Evolutionary conservation across 768 basidiomycete species (phyloP), one percentile per base, ranked within the genome.

Genomic region (Holtermannia corniformis): DNA sequence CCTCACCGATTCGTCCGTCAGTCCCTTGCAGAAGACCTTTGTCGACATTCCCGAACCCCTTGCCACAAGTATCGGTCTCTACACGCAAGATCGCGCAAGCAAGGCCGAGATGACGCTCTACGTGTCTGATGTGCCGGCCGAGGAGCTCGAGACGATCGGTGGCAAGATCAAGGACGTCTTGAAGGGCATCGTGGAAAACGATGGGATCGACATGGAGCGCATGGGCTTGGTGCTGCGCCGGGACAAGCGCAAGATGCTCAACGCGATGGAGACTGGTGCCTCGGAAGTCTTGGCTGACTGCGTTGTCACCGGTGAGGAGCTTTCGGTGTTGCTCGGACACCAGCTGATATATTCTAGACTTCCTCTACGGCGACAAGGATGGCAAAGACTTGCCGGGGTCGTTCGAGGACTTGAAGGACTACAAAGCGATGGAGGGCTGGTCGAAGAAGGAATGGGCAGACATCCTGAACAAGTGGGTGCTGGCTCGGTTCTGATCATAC

Each of bases 11-110:
- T 70, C 71, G 0, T 67, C 75, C 1, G 71, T 75, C 26, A 66
- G 73, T 5, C 76, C 76, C 2, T 62, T 78, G 22, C 69, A 71
- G 64, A 95, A 92, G 72, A 87, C 91, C 71, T 95, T 85, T 57
- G 78, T 97, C 41, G 95, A 99, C 72, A 86, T 84, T 48, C 83
- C 90, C 59, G 81, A 83, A 45, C 95, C 95, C 0, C 78, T 87
- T 47, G 95, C 90, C 53, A 75, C 74, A 2, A 61, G 88, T 56
- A 85, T 99, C 63, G 86, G 84, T 63, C 86, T 96, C 61, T 80
- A 80, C 54, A 83, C 88, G 63, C 83, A 86, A 40, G 78, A 79
- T 28, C 78, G 88, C 14, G 83, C 85, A 2, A 84, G 83, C 14
- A 76, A 78, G 45, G 78, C 82, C 37, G 83, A 86, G 67, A 70